Evolutionary conservation across 78 protist species (phyloP).

Genomic region (Tieghemostelium lacteum): DNA sequence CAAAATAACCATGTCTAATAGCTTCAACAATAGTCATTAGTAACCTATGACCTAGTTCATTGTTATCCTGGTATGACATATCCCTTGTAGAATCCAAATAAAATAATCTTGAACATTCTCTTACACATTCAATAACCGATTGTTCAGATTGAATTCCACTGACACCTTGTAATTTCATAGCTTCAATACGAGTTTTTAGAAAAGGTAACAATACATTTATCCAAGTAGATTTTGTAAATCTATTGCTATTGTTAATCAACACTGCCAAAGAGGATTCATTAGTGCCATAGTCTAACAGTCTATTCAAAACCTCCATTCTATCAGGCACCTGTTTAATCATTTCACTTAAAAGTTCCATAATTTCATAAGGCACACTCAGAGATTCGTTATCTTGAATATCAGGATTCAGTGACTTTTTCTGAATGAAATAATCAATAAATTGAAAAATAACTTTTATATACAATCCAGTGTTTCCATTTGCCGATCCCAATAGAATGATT

Average conservation of each 20-base stretch:
- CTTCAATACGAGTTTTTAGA: neutral
- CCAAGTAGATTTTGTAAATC: conserved; percentile 1
- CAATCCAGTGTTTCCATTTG: neutral
- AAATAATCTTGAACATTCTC: conserved; percentile 28
- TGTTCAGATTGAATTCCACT: conserved; percentile 19
- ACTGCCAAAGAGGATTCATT: neutral
- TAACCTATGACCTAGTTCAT: neutral
- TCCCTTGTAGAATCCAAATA: neutral
- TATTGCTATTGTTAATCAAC: neutral
- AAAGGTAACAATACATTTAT: neutral
- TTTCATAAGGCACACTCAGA: neutral
- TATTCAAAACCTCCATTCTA: neutral
- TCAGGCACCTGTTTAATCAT: neutral
- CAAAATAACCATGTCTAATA: conserved; percentile 2
- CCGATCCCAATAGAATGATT: neutral
- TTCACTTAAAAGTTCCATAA: neutral
- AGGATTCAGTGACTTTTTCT: neutral
- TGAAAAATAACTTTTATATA: neutral
- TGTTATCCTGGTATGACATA: neutral
- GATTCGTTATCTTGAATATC: neutral
- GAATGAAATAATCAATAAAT: neutral
- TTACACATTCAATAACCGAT: conserved; percentile 11
- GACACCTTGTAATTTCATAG: conserved; percentile 23
- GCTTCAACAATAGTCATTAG: conserved; percentile 11
- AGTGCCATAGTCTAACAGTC: neutral